Evolutionary conservation across 2,329 filamentous ascomycete genomes (phyloP), one percentile per base, ranked within the genome.

Genomic region (Davidsoniella virescens): DNA sequence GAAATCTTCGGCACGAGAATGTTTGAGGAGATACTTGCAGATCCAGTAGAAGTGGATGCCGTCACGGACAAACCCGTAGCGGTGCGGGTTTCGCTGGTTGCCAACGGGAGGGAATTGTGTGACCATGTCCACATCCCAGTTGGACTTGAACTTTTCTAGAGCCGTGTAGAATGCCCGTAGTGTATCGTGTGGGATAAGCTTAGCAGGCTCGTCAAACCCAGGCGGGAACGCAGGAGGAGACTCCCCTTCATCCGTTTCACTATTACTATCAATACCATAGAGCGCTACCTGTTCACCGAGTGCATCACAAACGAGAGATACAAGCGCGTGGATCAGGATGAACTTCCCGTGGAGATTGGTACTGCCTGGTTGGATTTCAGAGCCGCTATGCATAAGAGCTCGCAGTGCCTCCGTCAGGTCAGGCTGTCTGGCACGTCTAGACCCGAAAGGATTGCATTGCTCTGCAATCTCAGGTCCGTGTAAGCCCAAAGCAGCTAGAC

Each of bases 341-440:
- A 86, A 86, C 59, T 87, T 87, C 36, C 78, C 80, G 58, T 80
- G 83, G 2, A 82, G 66, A 57, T 86, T 87, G 1, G 82, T 86
- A 18, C 73, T 74, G 42, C 77, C 74, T 3, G 76, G 74, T 52
- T 77, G 74, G 49, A 85, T 75, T 44, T 75, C 70, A 55, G 73
- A 71, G 8, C 68, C 72, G 5, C 67, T 65, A 54, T 81, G 71
- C 50, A 84, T 67, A 40, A 87, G 65, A 1, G 76, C 71, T 48
- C 72, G 71, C 50, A 86, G 65, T 1, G 75, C 78, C 52, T 76
- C 67, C 54, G 75, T 69, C 62, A 85, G 68, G 56, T 78, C 72
- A 1, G 81, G 72, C 58, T 87, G 82, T 57, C 76, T 81, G 46
- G 72, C 65, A 47, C 76, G 70, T 55, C 75, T 72, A 47, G 76